A percentile compares a stretch with the other conserved stretches of the same genome.
phyloP scores from a whole-genome alignment of 768 basidiomycete genomes.

The Gloeostereum incarnatum region DNA sequence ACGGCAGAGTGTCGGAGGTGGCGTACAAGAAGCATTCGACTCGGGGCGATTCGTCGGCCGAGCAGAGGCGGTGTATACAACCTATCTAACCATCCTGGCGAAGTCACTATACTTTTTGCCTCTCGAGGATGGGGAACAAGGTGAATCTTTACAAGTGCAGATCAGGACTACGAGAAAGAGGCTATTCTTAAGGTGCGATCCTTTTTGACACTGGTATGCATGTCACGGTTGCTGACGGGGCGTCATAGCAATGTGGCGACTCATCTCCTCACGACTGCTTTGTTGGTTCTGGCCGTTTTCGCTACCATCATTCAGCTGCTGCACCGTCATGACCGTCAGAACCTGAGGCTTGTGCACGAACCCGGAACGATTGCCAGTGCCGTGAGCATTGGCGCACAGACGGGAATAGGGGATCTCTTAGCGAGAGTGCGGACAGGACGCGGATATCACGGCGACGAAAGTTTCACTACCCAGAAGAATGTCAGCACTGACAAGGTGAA shows the following conservation, averaged over 20 bases:
- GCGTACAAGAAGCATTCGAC: constrained; percentile 26
- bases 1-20: constrained; percentile 24
- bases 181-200: constrained; percentile 36
- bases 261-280: constrained; percentile 29
- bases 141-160: too few species aligned
- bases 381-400: constrained; percentile 42
- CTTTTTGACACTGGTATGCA: neutral
- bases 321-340: constrained; percentile 33
- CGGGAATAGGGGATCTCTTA: constrained; percentile 35
- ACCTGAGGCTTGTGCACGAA: constrained; percentile 33
- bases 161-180: constrained; percentile 35
- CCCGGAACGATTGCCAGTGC: constrained; percentile 52
- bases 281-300: constrained; percentile 35
- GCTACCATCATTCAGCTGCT: constrained; percentile 35
- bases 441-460: neutral
- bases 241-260: constrained; percentile 30
- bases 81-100: constrained; percentile 40
- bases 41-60: constrained; percentile 25
- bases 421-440: constrained; percentile 16
- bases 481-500: constrained; percentile 17
- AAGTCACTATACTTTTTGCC: constrained; percentile 40
- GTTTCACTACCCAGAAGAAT: neutral
- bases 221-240: too few species aligned
- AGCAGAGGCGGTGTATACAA: constrained; percentile 33
- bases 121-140: constrained; percentile 20